phyloP scores from a whole-genome alignment of 192 early-diverging fungal genomes.

The Coemansia sp. region DNA sequence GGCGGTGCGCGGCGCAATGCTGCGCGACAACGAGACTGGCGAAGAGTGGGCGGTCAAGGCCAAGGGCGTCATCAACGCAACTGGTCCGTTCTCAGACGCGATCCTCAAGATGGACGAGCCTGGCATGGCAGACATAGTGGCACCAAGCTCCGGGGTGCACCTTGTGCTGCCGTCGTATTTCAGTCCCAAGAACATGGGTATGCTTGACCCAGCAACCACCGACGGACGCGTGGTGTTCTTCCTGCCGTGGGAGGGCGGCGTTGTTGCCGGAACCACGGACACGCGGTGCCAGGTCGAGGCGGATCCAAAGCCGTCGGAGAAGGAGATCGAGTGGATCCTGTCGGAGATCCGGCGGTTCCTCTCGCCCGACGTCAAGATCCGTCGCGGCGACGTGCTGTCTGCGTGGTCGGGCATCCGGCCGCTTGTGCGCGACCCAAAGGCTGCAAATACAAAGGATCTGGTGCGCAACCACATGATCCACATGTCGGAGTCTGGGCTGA shows the following conservation, averaged over 20 bases:
- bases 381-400: slow-evolving; percentile 92
- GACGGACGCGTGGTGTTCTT: slow-evolving; percentile 98
- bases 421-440: slow-evolving; percentile 91
- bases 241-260: slow-evolving; percentile 95
- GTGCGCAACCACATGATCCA: slow-evolving; percentile 98
- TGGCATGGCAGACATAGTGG: slow-evolving; percentile 78
- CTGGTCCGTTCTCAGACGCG: slow-evolving; percentile 74
- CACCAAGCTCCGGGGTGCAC: slow-evolving; percentile 91
- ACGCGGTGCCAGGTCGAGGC: slow-evolving; percentile 81
- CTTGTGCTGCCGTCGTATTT: slow-evolving; percentile 95
- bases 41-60: slow-evolving; percentile 83
- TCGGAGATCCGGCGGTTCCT: slow-evolving; percentile 90
- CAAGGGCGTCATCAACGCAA: slow-evolving; percentile 94
- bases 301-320: slow-evolving; percentile 86
- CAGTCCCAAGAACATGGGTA: slow-evolving; percentile 89
- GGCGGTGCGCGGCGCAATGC: slow-evolving; percentile 72
- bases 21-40: slow-evolving; percentile 83
- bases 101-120: slow-evolving; percentile 89
- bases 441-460: slow-evolving; percentile 87
- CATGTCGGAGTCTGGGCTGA: slow-evolving; percentile 72
- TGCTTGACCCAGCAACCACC: slow-evolving; percentile 90
- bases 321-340: slow-evolving; percentile 95
- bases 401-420: slow-evolving; percentile 99
- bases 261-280: slow-evolving; percentile 95
- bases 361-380: slow-evolving; percentile 90